Evolutionary conservation across 768 basidiomycete species (phyloP), one percentile per base, ranked within the genome.

Genomic region (Hygrocybe coccinea): DNA sequence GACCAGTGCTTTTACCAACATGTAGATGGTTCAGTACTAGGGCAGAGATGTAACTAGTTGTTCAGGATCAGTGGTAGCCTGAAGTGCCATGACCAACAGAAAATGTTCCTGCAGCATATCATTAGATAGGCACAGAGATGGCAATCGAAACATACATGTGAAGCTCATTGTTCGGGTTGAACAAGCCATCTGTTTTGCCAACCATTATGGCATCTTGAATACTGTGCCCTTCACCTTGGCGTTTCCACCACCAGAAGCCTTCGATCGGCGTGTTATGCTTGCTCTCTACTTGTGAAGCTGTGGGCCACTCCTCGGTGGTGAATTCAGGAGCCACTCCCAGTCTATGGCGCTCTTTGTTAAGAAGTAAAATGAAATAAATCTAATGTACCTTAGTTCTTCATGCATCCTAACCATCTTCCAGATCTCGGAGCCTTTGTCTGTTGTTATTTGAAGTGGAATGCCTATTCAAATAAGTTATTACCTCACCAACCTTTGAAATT

Each of bases 31-130:
- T n/a, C n/a, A n/a, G n/a, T n/a, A n/a, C n/a, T n/a, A n/a, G n/a
- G n/a, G n/a, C n/a, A n/a, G n/a, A n/a, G n/a, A n/a, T n/a, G n/a
- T n/a, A n/a, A n/a, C n/a, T n/a, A n/a, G n/a, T n/a, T n/a, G n/a
- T n/a, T n/a, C n/a, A n/a, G n/a, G n/a, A n/a, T n/a, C n/a, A n/a
- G n/a, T n/a, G n/a, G n/a, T n/a, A n/a, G n/a, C n/a, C n/a, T n/a
- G n/a, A n/a, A n/a, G n/a, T n/a, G 62, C 67, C 67, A 69, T 2
- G 67, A 48, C 65, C 65, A 69, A 47, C 22, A 5, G 22, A 19
- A 29, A 19, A 29, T 7, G 7, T 47, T 29, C 29, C 29, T 29
- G 29, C 8, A 4, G 29, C 8, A 29, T 4, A 29, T 3, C 8
- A 8, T 29, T 47, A 22, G 46, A 22, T 25, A n/a, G 5, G 19